Conservation (phyloP, 2,329 filamentous ascomycete genomes). For the Pseudogymnoascus sp. region DNA sequence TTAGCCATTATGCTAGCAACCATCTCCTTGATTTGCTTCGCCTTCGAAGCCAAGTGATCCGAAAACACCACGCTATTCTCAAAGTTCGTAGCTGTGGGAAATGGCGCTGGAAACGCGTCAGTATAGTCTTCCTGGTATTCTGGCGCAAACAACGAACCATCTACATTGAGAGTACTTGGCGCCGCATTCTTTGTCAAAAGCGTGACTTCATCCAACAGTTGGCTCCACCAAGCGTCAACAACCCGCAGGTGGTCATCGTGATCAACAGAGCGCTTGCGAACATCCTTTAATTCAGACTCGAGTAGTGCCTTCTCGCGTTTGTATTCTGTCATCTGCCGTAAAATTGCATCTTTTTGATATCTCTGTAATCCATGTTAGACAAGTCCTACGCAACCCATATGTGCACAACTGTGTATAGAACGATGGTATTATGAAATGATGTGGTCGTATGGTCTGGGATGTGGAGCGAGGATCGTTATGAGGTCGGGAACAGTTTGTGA, state of each 20-base stretch:
- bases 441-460: neutral
- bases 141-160: constrained; percentile 26
- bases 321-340: constrained; percentile 96
- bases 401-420: neutral
- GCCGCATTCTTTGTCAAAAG: constrained; percentile 46
- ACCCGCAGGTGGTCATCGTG: constrained; percentile 90
- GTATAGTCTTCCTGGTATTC: neutral
- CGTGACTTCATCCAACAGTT: constrained; percentile 58
- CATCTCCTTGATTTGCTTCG: constrained; percentile 65
- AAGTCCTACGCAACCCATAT: neutral
- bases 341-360: constrained; percentile 93
- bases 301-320: constrained; percentile 80
- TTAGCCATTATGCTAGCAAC: constrained; percentile 60
- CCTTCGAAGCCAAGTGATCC: constrained; percentile 68
- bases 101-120: constrained; percentile 39
- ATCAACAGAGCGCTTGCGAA: constrained; percentile 67
- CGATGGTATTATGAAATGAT: neutral
- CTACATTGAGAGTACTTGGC: constrained; percentile 34
- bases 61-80: constrained; percentile 66
- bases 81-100: constrained; percentile 51
- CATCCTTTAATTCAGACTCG: constrained; percentile 71
- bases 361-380: constrained; percentile 43
- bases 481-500: neutral
- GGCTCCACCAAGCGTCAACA: constrained; percentile 77
- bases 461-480: neutral